A percentile compares a stretch with the other conserved stretches of the same genome.
Evolutionary conservation across 768 basidiomycete species (phyloP).

Genomic region (Rhodotorula graminis): DNA sequence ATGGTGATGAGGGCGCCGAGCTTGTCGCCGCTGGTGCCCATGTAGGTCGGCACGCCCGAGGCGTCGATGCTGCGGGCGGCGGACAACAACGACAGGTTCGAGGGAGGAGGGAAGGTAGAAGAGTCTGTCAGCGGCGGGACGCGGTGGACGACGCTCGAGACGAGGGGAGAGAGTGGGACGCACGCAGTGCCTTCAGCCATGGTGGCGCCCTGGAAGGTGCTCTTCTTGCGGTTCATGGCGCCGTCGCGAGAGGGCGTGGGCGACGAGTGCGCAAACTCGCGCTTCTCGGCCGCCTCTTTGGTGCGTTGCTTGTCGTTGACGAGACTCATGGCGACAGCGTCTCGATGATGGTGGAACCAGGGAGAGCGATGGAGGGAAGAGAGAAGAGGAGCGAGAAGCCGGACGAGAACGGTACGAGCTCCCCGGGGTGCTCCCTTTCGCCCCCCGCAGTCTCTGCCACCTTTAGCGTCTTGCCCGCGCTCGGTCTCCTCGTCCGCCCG

Average conservation of each 20-base stretch:
- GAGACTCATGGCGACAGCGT: slow-evolving; percentile 15
- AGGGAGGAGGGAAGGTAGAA: too few species aligned
- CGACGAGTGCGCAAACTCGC: slow-evolving; percentile 1
- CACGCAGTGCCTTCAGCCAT: slow-evolving; percentile 10
- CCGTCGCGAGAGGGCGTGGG: background rate
- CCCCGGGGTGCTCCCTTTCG: too few species aligned
- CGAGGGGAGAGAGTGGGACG: background rate
- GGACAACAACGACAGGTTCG: too few species aligned
- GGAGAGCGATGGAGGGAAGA: background rate
- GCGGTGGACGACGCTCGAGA: too few species aligned
- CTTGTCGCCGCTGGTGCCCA: slow-evolving; percentile 16
- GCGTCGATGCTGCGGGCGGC: slow-evolving; percentile 6
- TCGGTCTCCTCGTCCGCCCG: too few species aligned
- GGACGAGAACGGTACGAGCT: background rate
- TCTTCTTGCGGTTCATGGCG: background rate
- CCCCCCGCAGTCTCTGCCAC: too few species aligned
- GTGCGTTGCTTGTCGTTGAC: slow-evolving; percentile 14
- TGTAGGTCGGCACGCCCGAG: slow-evolving; percentile 13
- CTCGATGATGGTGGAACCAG: background rate
- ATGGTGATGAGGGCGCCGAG: slow-evolving; percentile 24
- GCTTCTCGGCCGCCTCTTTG: slow-evolving; percentile 5
- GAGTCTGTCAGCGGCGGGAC: too few species aligned
- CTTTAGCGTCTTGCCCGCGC: too few species aligned
- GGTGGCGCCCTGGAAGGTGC: background rate
- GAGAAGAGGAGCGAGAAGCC: background rate